These are phyloP conservation scores for Tricholoma flavovirens DNA, from an alignment of 768 basidiomycete species.

Conservation along the genomic window DNA sequence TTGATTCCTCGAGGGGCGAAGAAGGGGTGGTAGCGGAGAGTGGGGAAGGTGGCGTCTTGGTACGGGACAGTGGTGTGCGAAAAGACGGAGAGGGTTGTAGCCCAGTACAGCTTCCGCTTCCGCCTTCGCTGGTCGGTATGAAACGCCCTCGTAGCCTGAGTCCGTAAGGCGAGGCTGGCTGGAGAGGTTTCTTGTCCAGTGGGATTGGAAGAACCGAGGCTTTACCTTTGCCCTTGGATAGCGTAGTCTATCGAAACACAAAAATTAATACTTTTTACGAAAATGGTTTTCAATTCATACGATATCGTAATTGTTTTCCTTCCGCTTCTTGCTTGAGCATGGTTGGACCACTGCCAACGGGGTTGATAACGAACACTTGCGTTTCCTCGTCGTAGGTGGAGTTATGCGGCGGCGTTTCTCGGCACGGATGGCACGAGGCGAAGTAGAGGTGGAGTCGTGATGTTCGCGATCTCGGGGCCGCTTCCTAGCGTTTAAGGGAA, in stretches of 20 bases:
- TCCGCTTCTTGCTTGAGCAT: not conserved
- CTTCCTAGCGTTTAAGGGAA: not conserved
- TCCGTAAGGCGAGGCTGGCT: not conserved
- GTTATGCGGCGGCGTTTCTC: constrained; percentile 11
- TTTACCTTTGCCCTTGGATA: not conserved
- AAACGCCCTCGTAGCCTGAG: not conserved
- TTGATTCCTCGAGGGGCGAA: not conserved
- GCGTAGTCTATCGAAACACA: not conserved
- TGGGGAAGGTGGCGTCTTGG: not conserved
- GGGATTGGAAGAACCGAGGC: no score
- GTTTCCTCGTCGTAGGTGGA: not conserved
- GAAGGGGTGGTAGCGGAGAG: not conserved
- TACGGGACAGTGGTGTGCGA: not conserved
- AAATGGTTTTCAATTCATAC: no score
- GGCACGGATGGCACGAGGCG: constrained; percentile 9
- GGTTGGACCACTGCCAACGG: not conserved
- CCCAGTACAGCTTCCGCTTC: not conserved
- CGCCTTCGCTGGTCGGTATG: not conserved
- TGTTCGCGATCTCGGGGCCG: not conserved
- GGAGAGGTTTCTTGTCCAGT: not conserved
- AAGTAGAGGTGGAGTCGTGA: not conserved
- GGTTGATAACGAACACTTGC: not conserved
- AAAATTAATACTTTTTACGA: no score
- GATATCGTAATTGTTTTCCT: constrained; percentile 1
- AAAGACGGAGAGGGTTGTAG: not conserved